Conservation (phyloP, 2,329 filamentous ascomycete genomes). For the Alternaria viburni region DNA sequence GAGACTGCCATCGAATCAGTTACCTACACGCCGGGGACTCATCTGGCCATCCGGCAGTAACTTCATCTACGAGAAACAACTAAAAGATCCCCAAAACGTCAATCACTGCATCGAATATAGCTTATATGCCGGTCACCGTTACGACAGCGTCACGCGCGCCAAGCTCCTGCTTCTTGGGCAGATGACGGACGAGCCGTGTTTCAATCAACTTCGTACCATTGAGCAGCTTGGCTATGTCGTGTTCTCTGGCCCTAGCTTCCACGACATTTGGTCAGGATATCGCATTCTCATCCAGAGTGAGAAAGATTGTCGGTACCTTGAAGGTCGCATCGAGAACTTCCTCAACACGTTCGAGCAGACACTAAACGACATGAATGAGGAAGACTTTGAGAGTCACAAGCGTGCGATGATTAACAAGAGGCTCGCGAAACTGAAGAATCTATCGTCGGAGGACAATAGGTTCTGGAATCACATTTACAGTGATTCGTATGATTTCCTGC, state of each 20-base stretch:
- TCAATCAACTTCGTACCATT: constrained; percentile 93
- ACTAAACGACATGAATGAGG: constrained; percentile 76
- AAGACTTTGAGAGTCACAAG: constrained; percentile 90
- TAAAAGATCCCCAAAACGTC: constrained; percentile 87
- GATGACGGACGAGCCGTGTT: constrained; percentile 90
- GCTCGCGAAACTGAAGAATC: constrained; percentile 89
- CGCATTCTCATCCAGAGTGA: constrained; percentile 94
- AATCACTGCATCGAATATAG: constrained; percentile 61
- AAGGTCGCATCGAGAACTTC: constrained; percentile 87
- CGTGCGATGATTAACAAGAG: constrained; percentile 85
- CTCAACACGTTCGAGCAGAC: constrained; percentile 69
- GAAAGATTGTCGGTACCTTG: constrained; percentile 80
- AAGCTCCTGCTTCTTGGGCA: constrained; percentile 84
- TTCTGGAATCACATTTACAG: constrained; percentile 86
- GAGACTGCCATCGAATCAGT: constrained; percentile 75
- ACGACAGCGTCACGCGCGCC: constrained; percentile 73
- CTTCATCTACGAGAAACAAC: constrained; percentile 78
- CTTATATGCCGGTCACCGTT: constrained; percentile 51
- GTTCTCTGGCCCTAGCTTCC: constrained; percentile 76
- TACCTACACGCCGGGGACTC: constrained; percentile 78
- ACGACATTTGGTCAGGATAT: constrained; percentile 79
- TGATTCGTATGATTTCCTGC: constrained; percentile 89
- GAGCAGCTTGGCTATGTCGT: constrained; percentile 98
- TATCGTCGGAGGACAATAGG: constrained; percentile 80
- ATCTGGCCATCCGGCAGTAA: constrained; percentile 81